phyloP scores from a whole-genome alignment of 352 stramenopile genomes.

The Hyaloperonospora brassicae region DNA sequence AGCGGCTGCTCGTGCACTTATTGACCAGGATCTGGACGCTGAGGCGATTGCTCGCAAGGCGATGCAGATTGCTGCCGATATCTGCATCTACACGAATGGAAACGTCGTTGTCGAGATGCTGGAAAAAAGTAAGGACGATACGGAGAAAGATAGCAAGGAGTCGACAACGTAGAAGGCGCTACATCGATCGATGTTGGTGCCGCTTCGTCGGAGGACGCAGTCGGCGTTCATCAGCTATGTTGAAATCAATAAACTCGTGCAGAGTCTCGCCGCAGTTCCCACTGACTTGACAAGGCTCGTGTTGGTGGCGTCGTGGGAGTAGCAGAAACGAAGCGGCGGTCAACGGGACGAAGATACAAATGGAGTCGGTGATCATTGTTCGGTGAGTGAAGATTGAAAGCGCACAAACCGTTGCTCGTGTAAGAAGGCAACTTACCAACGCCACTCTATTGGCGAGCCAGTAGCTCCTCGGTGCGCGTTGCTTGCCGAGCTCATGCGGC shows the following conservation, averaged over 20 bases:
- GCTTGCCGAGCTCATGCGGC: conserved; percentile 2
- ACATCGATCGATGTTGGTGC: background rate
- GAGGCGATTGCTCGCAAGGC: conserved; percentile 90
- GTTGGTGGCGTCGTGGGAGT: too few relatives aligned
- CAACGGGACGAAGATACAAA: background rate
- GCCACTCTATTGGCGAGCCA: conserved; percentile 3
- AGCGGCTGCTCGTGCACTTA: conserved; percentile 93
- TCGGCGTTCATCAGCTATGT: background rate
- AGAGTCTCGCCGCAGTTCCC: background rate
- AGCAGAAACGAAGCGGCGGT: background rate
- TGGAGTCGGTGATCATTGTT: conserved; percentile 6
- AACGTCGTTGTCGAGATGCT: conserved; percentile 93
- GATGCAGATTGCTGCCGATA: conserved; percentile 95
- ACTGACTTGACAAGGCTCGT: background rate
- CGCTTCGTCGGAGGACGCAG: too few relatives aligned
- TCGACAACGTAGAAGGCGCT: conserved; percentile 15
- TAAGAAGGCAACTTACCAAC: conserved; percentile 4
- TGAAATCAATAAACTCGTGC: conserved; percentile 13
- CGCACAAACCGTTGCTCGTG: conserved; percentile 10
- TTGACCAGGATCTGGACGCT: conserved; percentile 90
- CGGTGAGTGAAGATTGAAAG: conserved; percentile 9
- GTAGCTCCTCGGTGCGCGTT: conserved; percentile 2
- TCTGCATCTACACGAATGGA: conserved; percentile 98
- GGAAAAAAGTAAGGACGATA: conserved; percentile 38
- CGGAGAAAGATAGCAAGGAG: conserved; percentile 26